phyloP scores from a whole-genome alignment of 495 filamentous ascomycete genomes.

The Daldinia loculata region DNA sequence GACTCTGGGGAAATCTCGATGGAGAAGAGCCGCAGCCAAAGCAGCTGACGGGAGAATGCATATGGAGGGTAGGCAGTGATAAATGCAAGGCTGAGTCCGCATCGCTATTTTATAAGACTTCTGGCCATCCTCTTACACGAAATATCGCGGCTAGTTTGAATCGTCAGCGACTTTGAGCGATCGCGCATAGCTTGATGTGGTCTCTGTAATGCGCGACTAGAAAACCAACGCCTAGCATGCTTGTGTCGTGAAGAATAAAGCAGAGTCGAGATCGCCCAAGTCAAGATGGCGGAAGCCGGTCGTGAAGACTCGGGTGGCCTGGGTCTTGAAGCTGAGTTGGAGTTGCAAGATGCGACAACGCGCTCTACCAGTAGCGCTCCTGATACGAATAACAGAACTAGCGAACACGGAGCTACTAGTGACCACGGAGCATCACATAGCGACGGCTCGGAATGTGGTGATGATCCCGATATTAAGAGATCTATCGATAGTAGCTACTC shows the following conservation, averaged over 20 bases:
- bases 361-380: slow-evolving; percentile 8
- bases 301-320: slow-evolving; percentile 20
- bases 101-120: slow-evolving; percentile 1
- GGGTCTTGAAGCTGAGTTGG: slow-evolving; percentile 24
- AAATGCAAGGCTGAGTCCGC: slow-evolving; percentile 9
- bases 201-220: slow-evolving; percentile 1
- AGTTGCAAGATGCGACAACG: slow-evolving; percentile 21
- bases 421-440: slow-evolving; percentile 14
- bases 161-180: not conserved
- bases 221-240: slow-evolving; percentile 10
- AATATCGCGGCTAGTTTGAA: not conserved
- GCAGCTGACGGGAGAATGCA: slow-evolving; percentile 21
- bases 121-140: not conserved
- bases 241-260: slow-evolving; percentile 7
- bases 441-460: slow-evolving; percentile 21
- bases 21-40: slow-evolving; percentile 37
- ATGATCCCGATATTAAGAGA: slow-evolving; percentile 26
- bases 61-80: slow-evolving; percentile 15
- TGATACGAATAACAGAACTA: not conserved
- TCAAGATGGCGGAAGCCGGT: slow-evolving; percentile 10
- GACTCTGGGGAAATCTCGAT: slow-evolving; percentile 36
- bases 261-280: not conserved
- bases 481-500: slow-evolving; percentile 30
- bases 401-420: slow-evolving; percentile 1
- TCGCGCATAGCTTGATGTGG: not conserved